These are phyloP conservation scores for Ophiostoma quercus DNA, from an alignment of 2,329 filamentous ascomycete genomes.

Conservation along the genomic window DNA sequence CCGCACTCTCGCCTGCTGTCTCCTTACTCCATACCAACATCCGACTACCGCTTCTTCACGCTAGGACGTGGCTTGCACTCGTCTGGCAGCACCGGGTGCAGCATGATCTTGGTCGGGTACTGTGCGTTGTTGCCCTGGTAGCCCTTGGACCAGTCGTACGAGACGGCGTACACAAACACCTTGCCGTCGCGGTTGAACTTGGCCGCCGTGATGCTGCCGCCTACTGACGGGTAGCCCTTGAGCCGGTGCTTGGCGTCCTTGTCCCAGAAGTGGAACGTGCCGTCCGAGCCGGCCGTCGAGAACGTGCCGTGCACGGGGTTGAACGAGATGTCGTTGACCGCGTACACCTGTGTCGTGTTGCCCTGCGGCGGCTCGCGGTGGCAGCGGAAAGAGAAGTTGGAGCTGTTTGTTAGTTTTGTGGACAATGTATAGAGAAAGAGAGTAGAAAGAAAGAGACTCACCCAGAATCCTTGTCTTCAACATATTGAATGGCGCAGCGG, in stretches of 20 bases:
- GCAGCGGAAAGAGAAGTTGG: slow-evolving; percentile 99
- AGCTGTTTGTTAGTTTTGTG: slow-evolving; percentile 41
- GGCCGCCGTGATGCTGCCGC: slow-evolving; percentile 82
- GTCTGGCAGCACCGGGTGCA: slow-evolving; percentile 65
- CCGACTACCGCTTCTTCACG: slow-evolving; percentile 50
- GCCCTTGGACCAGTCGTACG: slow-evolving; percentile 98
- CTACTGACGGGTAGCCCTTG: slow-evolving; percentile 80
- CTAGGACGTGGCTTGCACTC: slow-evolving; percentile 59
- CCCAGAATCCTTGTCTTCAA: slow-evolving; percentile 87
- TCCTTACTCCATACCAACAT: background rate
- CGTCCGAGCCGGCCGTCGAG: slow-evolving; percentile 89
- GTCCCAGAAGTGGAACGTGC: slow-evolving; percentile 96
- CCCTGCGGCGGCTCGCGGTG: slow-evolving; percentile 75
- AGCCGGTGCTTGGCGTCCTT: slow-evolving; percentile 84
- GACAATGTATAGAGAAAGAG: background rate
- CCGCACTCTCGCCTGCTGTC: background rate
- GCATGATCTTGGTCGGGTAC: slow-evolving; percentile 75
- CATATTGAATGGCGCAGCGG: slow-evolving; percentile 95
- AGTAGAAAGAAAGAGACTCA: slow-evolving; percentile 33
- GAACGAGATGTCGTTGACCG: slow-evolving; percentile 96
- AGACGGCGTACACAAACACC: slow-evolving; percentile 83
- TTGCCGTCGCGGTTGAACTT: slow-evolving; percentile 83
- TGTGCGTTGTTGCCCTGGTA: slow-evolving; percentile 75
- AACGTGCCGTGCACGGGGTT: slow-evolving; percentile 97
- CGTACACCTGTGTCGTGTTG: slow-evolving; percentile 82